Percentiles rank a stretch among this genome's conserved stretches.
phyloP scores from a whole-genome alignment of 1,284 basidiomycete species.

The Chondrostereum purpureum region DNA sequence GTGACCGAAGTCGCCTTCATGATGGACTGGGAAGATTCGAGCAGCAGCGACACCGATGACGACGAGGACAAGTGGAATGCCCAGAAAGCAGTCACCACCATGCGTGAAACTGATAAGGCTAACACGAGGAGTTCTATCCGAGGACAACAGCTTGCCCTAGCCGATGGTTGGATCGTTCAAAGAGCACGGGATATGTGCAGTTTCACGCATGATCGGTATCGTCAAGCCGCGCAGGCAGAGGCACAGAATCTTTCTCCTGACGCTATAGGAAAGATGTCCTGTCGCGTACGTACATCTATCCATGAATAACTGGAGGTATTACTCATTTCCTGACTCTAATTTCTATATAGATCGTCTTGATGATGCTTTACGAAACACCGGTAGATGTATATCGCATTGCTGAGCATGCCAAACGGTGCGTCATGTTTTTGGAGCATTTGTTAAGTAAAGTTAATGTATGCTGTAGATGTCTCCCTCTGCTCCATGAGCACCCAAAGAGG shows the following conservation, averaged over 20 bases:
- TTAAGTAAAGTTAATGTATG: slow-evolving; percentile 4
- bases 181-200: slow-evolving; percentile 68
- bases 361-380: slow-evolving; percentile 57
- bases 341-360: slow-evolving; percentile 50
- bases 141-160: slow-evolving; percentile 56
- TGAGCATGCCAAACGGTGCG: slow-evolving; percentile 57
- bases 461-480: slow-evolving; percentile 49
- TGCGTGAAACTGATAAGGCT: slow-evolving; percentile 30
- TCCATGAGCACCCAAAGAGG: slow-evolving; percentile 52
- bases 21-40: slow-evolving; percentile 64
- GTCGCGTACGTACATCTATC: slow-evolving; percentile 36
- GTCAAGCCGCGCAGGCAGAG: slow-evolving; percentile 60
- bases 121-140: slow-evolving; percentile 55
- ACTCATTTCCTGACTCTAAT: background rate
- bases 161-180: slow-evolving; percentile 67
- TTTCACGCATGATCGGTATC: slow-evolving; percentile 66
- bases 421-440: background rate
- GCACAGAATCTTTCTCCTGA: slow-evolving; percentile 42
- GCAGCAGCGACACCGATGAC: slow-evolving; percentile 47
- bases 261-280: slow-evolving; percentile 61
- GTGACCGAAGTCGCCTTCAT: slow-evolving; percentile 63
- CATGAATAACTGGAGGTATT: slow-evolving; percentile 7
- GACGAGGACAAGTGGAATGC: slow-evolving; percentile 45
- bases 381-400: slow-evolving; percentile 60
- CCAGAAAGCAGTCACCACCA: slow-evolving; percentile 41